phyloP scores from a whole-genome alignment of 108 stramenopile genomes.

The Nannochloropsis granulata region DNA sequence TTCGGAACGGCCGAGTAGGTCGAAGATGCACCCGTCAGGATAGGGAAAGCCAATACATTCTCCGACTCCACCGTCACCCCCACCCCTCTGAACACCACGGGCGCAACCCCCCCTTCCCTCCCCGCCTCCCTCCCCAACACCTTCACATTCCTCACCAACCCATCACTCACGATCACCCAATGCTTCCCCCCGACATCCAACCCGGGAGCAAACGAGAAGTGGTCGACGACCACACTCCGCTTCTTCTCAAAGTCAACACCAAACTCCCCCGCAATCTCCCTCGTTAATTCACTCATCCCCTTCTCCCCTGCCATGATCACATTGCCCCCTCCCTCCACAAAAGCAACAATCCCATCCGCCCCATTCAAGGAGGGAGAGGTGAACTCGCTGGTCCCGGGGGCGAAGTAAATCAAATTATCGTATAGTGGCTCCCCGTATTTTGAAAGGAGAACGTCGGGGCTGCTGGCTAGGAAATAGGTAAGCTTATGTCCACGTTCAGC shows the following conservation, averaged over 20 bases:
- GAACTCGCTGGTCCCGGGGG: neutral
- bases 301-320: neutral
- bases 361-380: neutral
- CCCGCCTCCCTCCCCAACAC: neutral
- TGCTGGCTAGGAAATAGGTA: neutral
- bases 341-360: neutral
- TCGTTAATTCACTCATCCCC: neutral
- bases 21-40: constrained; percentile 1
- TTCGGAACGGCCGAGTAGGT: neutral
- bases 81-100: constrained; percentile 4
- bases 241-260: constrained; percentile 15
- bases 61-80: neutral
- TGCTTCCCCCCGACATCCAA: neutral
- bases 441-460: neutral
- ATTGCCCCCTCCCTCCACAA: constrained; percentile 2
- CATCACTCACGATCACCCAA: neutral
- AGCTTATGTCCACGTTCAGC: constrained; percentile 3
- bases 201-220: neutral
- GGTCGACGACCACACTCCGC: constrained; percentile 1
- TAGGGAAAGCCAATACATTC: constrained; percentile 4
- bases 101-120: neutral
- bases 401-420: constrained; percentile 9
- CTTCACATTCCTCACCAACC: neutral
- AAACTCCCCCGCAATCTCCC: neutral
- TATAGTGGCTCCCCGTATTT: constrained; percentile 3